Base-by-base conservation (phyloP, 176 grass and related monocot genomes). In the Carex cristatella region DNA sequence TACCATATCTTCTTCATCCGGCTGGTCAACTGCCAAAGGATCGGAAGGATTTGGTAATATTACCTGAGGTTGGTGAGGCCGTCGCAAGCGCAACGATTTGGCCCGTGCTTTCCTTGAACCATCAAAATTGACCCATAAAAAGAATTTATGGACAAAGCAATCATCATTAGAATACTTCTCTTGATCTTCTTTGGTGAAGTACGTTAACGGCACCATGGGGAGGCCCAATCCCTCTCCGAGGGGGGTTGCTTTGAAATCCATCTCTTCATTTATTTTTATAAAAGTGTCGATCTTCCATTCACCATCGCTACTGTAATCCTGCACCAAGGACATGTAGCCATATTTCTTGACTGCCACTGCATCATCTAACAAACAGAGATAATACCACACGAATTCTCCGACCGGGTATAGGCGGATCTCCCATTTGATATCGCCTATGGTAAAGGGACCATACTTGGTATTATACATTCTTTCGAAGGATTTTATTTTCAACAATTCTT, bases 301-400 rank as follows among this genome's bases (percentile, higher is more conserved):
- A 7, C 71, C 48, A 6, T 76, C 10, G n/a, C 5, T 76, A 28
- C 48, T 9, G 10, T 76, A 27, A 27, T 76, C 71, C 53, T 76
- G 46, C 23, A 76, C 71, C 44, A 76, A 51, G 19, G 71, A 76
- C 19, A 76, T 54, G 27, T 76, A 76, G 19, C 71, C 71, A 31
- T 76, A 76, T 10, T 76, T 76, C 19, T 76, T 76, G 48, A 55
- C 71, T 2, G 11, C 40, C 42, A 76, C 71, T 13, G 19, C 23
- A 54, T 76, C 44, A 76, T 76, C 71, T 53, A 76, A 76, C 23
- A 76, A 76, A 54, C 71, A 76, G 1, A 76, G 71, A 76, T 76
- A 76, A 54, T 76, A 76, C 71, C 71, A 76, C 11, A 54, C 46
- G 31, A 76, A 76, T 30, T 76, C 71, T 12, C 71, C 71, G 1